These are phyloP conservation scores for Ceratobasidium sp. DNA, from an alignment of 1,284 basidiomycete species.

Conservation along the genomic window DNA sequence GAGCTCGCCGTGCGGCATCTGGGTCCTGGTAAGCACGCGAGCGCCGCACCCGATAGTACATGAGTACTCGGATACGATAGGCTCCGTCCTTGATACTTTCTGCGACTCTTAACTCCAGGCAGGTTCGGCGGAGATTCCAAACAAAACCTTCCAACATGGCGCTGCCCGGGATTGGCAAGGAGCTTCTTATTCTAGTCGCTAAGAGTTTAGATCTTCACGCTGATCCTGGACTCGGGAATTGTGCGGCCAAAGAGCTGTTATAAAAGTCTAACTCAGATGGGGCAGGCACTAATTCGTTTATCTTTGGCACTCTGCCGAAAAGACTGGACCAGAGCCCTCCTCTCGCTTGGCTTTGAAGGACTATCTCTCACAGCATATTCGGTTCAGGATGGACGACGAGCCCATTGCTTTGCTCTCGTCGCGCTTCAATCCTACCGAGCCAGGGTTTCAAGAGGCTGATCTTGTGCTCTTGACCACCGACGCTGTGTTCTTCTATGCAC, in stretches of 20 bases:
- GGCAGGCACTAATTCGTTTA: neutral
- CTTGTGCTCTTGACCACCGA: slow-evolving; percentile 45
- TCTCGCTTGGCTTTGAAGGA: too few species aligned
- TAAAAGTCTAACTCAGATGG: neutral
- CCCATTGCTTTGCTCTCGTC: slow-evolving; percentile 1
- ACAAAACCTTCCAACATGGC: too few species aligned
- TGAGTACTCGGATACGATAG: too few species aligned
- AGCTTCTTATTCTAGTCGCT: neutral
- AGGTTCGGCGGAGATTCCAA: too few species aligned
- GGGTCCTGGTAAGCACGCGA: too few species aligned
- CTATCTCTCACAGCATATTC: too few species aligned
- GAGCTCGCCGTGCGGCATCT: too few species aligned
- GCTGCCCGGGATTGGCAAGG: slow-evolving; percentile 7
- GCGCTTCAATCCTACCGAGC: slow-evolving; percentile 2
- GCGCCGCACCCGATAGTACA: too few species aligned
- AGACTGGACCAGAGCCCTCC: neutral
- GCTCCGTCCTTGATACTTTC: too few species aligned
- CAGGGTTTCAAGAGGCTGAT: slow-evolving; percentile 30
- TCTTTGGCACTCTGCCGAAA: neutral
- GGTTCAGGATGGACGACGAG: slow-evolving; percentile 6
- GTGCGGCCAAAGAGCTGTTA: neutral
- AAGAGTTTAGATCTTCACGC: neutral
- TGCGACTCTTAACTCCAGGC: too few species aligned
- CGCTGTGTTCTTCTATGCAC: slow-evolving; percentile 48
- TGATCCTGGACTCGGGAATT: neutral